Conservation (phyloP, 2,329 filamentous ascomycete species). For the Colletotrichum godetiae region DNA sequence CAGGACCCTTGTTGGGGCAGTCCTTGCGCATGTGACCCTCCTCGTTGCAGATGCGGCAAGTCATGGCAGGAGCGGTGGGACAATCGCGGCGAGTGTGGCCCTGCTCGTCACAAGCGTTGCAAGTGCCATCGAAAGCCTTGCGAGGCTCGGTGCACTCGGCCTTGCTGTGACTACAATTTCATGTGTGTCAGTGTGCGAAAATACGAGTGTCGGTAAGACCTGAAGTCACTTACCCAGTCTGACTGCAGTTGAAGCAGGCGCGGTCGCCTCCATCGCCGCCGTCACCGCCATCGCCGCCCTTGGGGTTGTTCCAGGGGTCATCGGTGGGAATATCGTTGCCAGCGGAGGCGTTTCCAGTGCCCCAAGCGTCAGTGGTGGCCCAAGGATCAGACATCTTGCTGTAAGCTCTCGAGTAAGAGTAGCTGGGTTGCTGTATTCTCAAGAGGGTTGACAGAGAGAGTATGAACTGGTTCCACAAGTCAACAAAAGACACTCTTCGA, state of each 20-base stretch:
- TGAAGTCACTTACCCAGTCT: constrained; percentile 45
- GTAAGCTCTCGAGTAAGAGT: background rate
- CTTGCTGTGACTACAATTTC: constrained; percentile 37
- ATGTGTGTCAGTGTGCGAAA: background rate
- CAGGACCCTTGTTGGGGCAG: constrained; percentile 70
- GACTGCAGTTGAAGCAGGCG: constrained; percentile 50
- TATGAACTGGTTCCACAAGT: constrained; percentile 1
- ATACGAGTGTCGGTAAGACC: constrained; percentile 40
- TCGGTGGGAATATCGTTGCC: background rate
- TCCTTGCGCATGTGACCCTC: constrained; percentile 68
- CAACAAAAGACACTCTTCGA: background rate
- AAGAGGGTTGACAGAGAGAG: background rate
- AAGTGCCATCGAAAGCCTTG: constrained; percentile 41
- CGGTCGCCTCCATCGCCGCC: constrained; percentile 40
- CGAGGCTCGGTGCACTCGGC: constrained; percentile 49
- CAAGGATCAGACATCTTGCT: constrained; percentile 24
- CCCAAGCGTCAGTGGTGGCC: constrained; percentile 5
- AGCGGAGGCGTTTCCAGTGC: constrained; percentile 2
- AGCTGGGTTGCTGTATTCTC: background rate
- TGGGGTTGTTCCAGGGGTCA: constrained; percentile 31
- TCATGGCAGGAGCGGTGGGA: constrained; percentile 64
- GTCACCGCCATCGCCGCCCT: constrained; percentile 18
- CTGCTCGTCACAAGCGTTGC: constrained; percentile 59
- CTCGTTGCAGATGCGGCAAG: constrained; percentile 72
- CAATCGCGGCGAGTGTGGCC: constrained; percentile 72